A percentile compares a stretch with the other conserved stretches of the same genome.
Conservation (phyloP, 1,139 yeast genomes). For the Eremothecium gossypii region DNA sequence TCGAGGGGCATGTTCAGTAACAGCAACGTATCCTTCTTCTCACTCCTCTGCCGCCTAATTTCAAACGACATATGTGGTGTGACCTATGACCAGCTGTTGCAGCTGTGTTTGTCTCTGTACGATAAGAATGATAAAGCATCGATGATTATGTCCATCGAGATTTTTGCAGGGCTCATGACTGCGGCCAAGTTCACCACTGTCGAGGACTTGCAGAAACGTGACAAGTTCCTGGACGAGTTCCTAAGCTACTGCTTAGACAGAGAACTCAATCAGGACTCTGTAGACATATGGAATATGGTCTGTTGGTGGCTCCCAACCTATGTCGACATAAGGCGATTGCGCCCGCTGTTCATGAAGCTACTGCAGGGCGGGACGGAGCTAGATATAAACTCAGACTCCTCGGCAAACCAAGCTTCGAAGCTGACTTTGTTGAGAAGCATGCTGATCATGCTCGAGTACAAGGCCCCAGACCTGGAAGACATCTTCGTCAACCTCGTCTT, state of each 20-base stretch:
- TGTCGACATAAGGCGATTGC: conserved; percentile 59
- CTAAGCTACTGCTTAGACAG: conserved; percentile 41
- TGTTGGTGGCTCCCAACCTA: conserved; percentile 67
- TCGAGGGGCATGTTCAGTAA: conserved; percentile 53
- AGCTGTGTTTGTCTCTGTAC: conserved; percentile 43
- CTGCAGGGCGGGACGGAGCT: conserved; percentile 37
- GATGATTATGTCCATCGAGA: conserved; percentile 54
- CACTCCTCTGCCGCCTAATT: conserved; percentile 38
- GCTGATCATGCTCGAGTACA: conserved; percentile 50
- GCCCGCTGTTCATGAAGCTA: conserved; percentile 41
- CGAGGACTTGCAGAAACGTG: conserved; percentile 34
- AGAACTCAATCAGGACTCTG: conserved; percentile 69
- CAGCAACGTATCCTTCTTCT: conserved; percentile 47
- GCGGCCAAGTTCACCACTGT: conserved; percentile 36
- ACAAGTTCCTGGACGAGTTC: conserved; percentile 38
- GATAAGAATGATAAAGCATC: conserved; percentile 54
- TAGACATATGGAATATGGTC: conserved; percentile 68
- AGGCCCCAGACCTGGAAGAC: conserved; percentile 42
- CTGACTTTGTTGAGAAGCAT: conserved; percentile 49
- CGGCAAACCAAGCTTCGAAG: conserved; percentile 55
- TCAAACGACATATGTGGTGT: conserved; percentile 35
- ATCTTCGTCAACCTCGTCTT: conserved; percentile 38
- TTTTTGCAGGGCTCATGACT: conserved; percentile 48
- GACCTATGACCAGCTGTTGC: conserved; percentile 38
- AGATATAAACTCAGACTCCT: conserved; percentile 48